Percentiles rank a stretch among this genome's conserved stretches.
Evolutionary conservation across 2,329 filamentous ascomycete genomes (phyloP).

Genomic region (Talaromyces sp.): DNA sequence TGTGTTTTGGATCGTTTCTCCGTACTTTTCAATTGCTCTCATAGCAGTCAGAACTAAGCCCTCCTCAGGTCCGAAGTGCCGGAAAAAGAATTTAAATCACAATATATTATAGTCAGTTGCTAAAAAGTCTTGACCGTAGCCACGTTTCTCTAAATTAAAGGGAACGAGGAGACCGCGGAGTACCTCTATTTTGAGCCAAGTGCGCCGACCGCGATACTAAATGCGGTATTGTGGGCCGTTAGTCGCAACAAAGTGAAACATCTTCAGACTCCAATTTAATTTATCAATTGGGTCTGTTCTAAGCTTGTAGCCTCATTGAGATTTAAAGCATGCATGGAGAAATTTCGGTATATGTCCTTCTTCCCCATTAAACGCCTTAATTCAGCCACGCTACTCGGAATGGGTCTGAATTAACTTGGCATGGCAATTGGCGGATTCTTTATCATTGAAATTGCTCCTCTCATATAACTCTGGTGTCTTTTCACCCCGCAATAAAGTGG

Average conservation of each 20-base stretch:
- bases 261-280: constrained; percentile 14
- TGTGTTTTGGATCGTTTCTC: neutral
- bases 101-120: too few relatives aligned
- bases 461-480: too few relatives aligned
- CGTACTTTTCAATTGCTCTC: neutral
- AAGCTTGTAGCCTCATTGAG: neutral
- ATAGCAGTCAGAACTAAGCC: neutral
- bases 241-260: constrained; percentile 21
- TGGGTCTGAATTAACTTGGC: too few relatives aligned
- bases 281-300: neutral
- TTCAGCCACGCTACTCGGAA: too few relatives aligned
- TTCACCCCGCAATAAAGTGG: too few relatives aligned
- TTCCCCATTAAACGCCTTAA: too few relatives aligned
- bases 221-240: constrained; percentile 16
- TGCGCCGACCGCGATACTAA: constrained; percentile 6
- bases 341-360: too few relatives aligned
- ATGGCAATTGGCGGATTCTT: too few relatives aligned
- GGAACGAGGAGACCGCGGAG: constrained; percentile 7
- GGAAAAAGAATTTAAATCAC: too few relatives aligned
- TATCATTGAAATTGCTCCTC: too few relatives aligned
- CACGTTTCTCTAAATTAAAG: constrained; percentile 6
- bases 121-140: neutral
- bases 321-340: neutral
- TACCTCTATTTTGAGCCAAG: constrained; percentile 10
- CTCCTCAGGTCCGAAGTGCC: too few relatives aligned